These are phyloP conservation scores for Sclerotinia subarctica DNA, from an alignment of 2,329 filamentous ascomycete species.

Conservation along the genomic window DNA sequence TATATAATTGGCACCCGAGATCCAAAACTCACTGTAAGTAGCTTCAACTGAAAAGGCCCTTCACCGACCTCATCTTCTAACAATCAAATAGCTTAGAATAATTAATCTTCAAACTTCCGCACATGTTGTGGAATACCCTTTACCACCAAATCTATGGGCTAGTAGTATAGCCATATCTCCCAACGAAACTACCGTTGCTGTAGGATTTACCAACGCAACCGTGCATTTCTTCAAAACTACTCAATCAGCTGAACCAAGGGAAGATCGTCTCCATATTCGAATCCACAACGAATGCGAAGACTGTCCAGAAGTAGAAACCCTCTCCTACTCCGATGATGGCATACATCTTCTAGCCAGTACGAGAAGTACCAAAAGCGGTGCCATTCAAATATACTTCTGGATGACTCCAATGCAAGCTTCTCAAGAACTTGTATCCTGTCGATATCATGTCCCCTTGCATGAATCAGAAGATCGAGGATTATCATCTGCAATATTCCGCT, in stretches of 20 bases:
- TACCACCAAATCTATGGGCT: constrained; percentile 42
- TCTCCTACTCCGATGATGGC: constrained; percentile 44
- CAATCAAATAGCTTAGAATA: constrained; percentile 40
- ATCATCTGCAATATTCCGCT: constrained; percentile 41
- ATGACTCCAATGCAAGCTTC: constrained; percentile 41
- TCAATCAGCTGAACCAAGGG: constrained; percentile 39
- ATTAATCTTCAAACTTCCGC: constrained; percentile 40
- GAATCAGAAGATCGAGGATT: constrained; percentile 45
- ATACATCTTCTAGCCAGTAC: constrained; percentile 43
- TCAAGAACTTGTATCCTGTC: constrained; percentile 40
- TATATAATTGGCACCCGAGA: constrained; percentile 44
- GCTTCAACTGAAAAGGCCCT: neutral
- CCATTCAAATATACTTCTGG: constrained; percentile 42
- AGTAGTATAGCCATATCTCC: constrained; percentile 42
- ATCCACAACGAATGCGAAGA: constrained; percentile 40
- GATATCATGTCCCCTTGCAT: constrained; percentile 42
- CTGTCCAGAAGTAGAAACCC: constrained; percentile 42
- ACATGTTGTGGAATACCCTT: constrained; percentile 41
- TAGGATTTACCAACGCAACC: constrained; percentile 43
- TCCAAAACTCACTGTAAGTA: constrained; percentile 42
- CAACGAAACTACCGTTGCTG: constrained; percentile 42
- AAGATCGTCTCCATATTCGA: constrained; percentile 40
- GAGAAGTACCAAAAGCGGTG: constrained; percentile 39
- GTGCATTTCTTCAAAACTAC: constrained; percentile 44
- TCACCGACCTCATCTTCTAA: neutral